Evolutionary conservation across 495 filamentous ascomycete species (phyloP).

Genomic region (Daldinia loculata): DNA sequence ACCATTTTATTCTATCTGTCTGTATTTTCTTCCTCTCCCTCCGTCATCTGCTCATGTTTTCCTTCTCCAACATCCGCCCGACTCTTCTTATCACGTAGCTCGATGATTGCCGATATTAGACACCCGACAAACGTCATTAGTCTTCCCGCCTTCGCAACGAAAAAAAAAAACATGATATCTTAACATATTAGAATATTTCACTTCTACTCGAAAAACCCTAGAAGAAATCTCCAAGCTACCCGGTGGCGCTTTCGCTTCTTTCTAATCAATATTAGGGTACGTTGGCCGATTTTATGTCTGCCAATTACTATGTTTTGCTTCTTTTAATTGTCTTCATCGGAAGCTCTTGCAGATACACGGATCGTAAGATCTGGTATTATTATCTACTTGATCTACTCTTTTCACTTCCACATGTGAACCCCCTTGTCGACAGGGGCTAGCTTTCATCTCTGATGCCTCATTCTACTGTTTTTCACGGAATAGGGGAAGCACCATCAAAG

Average conservation of each 20-base stretch:
- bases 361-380: constrained; percentile 2
- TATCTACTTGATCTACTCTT: constrained; percentile 33
- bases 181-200: constrained; percentile 1
- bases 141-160: background rate
- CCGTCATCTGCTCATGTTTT: background rate
- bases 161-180: constrained; percentile 23
- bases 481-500: constrained; percentile 26
- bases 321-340: constrained; percentile 20
- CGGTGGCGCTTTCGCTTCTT: constrained; percentile 13
- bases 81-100: background rate
- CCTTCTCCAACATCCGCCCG: constrained; percentile 25
- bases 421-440: constrained; percentile 33
- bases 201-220: background rate
- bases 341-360: background rate
- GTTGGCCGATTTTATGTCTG: constrained; percentile 23
- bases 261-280: constrained; percentile 30
- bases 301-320: constrained; percentile 11
- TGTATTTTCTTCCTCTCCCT: constrained; percentile 6
- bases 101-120: background rate
- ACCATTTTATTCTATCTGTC: constrained; percentile 5
- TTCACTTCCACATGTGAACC: constrained; percentile 32
- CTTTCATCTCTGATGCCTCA: constrained; percentile 29
- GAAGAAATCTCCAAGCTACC: constrained; percentile 1
- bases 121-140: background rate
- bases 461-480: constrained; percentile 31